Evolutionary conservation across 192 early-diverging fungal species (phyloP).

Genomic region (Backusella westeae): DNA sequence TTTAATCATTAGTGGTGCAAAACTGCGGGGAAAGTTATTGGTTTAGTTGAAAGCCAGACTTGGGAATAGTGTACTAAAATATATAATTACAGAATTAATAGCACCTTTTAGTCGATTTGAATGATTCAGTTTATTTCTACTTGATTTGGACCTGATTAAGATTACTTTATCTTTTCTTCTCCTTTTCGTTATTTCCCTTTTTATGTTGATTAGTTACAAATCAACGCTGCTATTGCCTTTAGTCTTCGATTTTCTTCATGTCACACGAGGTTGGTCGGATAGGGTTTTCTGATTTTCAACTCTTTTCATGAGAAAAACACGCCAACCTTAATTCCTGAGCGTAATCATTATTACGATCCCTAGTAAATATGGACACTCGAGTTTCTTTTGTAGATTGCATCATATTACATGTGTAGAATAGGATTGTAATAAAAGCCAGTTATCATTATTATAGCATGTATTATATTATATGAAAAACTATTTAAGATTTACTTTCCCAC

Average conservation of each 20-base stretch:
- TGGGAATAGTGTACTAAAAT: background rate
- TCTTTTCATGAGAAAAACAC: background rate
- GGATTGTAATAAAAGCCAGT: background rate
- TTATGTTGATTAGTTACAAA: background rate
- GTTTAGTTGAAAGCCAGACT: slow-evolving; percentile 2
- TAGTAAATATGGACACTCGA: background rate
- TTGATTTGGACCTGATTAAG: background rate
- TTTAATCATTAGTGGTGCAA: background rate
- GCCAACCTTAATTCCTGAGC: background rate
- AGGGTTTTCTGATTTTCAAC: background rate
- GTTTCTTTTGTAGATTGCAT: background rate
- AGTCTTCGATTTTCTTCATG: background rate
- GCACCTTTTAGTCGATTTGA: background rate
- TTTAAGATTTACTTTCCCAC: background rate
- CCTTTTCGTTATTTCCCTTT: background rate
- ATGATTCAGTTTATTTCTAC: background rate
- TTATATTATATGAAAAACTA: background rate
- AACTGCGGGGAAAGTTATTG: background rate
- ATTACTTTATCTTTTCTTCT: background rate
- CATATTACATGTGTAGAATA: background rate
- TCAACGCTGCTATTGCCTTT: background rate
- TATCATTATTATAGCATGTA: background rate
- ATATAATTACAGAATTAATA: background rate
- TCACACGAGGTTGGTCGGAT: background rate
- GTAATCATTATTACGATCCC: background rate